Conservation (phyloP, 176 grass and related monocot genomes). For the Bromus sterilis region DNA sequence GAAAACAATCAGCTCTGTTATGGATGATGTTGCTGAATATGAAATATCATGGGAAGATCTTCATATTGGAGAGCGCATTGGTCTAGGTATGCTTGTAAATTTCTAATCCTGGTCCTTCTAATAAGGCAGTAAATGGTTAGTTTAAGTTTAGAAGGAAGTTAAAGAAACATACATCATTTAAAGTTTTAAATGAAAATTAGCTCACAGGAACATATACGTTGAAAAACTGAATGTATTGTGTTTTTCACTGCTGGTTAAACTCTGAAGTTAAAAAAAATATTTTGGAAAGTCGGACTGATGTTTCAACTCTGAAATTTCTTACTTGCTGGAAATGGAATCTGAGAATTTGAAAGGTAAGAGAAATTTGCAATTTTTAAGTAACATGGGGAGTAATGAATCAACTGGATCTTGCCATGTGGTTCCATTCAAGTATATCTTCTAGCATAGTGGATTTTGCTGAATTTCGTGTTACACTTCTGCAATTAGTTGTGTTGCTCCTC, state of each 20-base stretch:
- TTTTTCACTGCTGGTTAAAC: not conserved
- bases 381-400: not conserved
- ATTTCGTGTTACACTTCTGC: not conserved
- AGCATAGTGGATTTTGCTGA: not conserved
- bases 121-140: not conserved
- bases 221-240: not conserved
- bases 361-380: not conserved
- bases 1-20: slow-evolving; percentile 58
- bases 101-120: not conserved
- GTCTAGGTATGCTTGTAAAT: slow-evolving; percentile 61
- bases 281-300: not conserved
- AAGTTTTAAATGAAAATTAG: not conserved
- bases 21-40: slow-evolving; percentile 64
- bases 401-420: not conserved
- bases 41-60: slow-evolving; percentile 99
- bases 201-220: not conserved
- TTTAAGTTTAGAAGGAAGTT: not conserved
- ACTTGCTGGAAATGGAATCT: not conserved
- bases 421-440: slow-evolving; percentile 3
- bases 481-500: not conserved
- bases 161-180: not conserved
- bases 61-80: slow-evolving; percentile 89
- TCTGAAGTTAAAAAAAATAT: not conserved
- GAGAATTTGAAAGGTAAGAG: not conserved
- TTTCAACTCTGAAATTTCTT: not conserved